Percentiles rank a stretch among this genome's conserved stretches.
phyloP scores from a whole-genome alignment of 805 yeast genomes.

The Ogataea saltuana region DNA sequence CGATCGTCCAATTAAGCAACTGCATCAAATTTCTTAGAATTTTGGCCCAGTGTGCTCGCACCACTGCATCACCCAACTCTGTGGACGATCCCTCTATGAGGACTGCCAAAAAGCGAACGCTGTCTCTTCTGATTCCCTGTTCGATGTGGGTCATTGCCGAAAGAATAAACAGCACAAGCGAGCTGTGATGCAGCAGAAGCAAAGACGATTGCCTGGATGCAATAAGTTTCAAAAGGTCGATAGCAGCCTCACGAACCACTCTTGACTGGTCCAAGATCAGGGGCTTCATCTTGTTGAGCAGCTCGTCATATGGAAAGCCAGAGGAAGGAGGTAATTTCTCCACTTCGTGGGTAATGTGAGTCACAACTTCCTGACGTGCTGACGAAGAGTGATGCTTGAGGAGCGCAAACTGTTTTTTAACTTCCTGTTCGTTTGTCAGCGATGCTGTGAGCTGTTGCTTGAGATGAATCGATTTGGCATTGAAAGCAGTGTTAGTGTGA shows the following conservation, averaged over 20 bases:
- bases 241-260: conserved; percentile 61
- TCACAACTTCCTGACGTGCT: conserved; percentile 72
- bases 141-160: conserved; percentile 93
- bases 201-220: conserved; percentile 53
- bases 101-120: conserved; percentile 65
- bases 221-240: conserved; percentile 48
- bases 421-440: conserved; percentile 43
- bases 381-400: conserved; percentile 70
- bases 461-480: conserved; percentile 55
- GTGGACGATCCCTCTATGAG: conserved; percentile 53
- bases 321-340: conserved; percentile 14
- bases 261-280: conserved; percentile 65
- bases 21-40: conserved; percentile 67
- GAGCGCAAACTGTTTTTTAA: conserved; percentile 63
- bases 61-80: conserved; percentile 45
- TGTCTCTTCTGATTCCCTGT: conserved; percentile 71
- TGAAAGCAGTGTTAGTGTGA: conserved; percentile 83
- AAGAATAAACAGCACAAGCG: conserved; percentile 70
- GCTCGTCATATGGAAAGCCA: conserved; percentile 50
- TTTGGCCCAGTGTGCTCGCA: conserved; percentile 66
- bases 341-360: conserved; percentile 37
- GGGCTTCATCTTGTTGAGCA: conserved; percentile 60
- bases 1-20: conserved; percentile 71
- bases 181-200: conserved; percentile 58
- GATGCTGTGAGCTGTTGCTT: conserved; percentile 37